Percentiles rank a stretch among this genome's conserved stretches.
phyloP scores from a whole-genome alignment of 2,329 filamentous ascomycete genomes.

The Aspergillus caelatus region DNA sequence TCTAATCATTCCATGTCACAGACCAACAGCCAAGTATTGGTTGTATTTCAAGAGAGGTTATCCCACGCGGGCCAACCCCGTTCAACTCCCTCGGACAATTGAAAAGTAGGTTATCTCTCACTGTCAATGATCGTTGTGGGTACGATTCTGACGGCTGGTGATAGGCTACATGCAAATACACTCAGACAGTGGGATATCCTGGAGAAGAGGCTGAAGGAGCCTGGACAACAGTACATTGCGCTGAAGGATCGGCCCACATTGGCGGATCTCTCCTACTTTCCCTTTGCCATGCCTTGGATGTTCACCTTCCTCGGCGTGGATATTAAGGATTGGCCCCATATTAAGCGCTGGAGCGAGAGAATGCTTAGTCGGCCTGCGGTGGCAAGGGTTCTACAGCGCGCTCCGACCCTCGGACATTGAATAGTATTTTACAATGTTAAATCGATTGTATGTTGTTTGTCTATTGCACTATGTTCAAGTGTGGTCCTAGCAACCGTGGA shows the following conservation, averaged over 20 bases:
- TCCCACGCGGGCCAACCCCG: constrained; percentile 1
- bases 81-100: constrained; percentile 13
- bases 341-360: background rate
- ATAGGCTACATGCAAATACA: too few relatives aligned
- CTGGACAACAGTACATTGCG: constrained; percentile 8
- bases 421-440: too few relatives aligned
- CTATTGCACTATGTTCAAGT: too few relatives aligned
- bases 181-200: constrained; percentile 10
- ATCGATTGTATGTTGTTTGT: too few relatives aligned
- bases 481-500: too few relatives aligned
- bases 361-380: constrained; percentile 6
- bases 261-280: constrained; percentile 11
- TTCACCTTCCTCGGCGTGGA: constrained; percentile 6
- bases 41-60: constrained; percentile 7
- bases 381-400: background rate
- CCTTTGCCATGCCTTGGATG: constrained; percentile 14
- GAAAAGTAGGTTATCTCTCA: constrained; percentile 2
- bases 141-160: too few relatives aligned
- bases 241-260: constrained; percentile 8
- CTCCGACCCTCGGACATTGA: background rate
- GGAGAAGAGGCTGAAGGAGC: background rate
- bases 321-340: constrained; percentile 11
- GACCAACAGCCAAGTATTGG: constrained; percentile 14
- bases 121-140: too few relatives aligned
- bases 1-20: background rate